These are phyloP conservation scores for Metschnikowia proteae DNA, from an alignment of 805 yeast species.

Conservation along the genomic window DNA sequence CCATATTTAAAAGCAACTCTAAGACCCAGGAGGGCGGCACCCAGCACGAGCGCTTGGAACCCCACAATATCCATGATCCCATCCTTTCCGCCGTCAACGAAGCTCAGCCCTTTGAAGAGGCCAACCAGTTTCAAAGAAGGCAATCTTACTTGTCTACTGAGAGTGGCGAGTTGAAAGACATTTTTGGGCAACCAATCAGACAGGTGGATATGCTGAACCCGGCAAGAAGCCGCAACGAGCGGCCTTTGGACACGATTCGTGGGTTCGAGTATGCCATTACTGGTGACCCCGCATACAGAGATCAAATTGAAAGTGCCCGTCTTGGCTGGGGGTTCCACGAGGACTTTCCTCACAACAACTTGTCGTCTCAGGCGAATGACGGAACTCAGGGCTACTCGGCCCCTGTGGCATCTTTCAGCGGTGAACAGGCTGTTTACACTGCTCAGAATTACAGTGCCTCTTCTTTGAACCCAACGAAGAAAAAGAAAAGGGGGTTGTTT, in stretches of 20 bases:
- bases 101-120: slow-evolving; percentile 88
- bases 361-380: slow-evolving; percentile 22
- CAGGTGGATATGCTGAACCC: slow-evolving; percentile 91
- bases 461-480: slow-evolving; percentile 39
- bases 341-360: slow-evolving; percentile 59
- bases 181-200: slow-evolving; percentile 77
- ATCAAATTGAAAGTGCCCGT: slow-evolving; percentile 71
- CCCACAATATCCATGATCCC: slow-evolving; percentile 61
- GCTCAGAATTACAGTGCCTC: slow-evolving; percentile 60
- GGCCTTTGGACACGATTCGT: slow-evolving; percentile 95
- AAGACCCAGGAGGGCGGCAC: slow-evolving; percentile 22
- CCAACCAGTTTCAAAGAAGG: slow-evolving; percentile 43
- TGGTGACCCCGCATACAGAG: slow-evolving; percentile 76
- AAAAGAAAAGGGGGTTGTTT: slow-evolving; percentile 76
- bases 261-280: slow-evolving; percentile 92
- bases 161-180: slow-evolving; percentile 62
- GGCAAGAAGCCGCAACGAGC: slow-evolving; percentile 86
- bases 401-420: slow-evolving; percentile 36
- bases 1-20: slow-evolving; percentile 20
- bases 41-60: slow-evolving; percentile 9
- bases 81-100: slow-evolving; percentile 89
- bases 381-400: slow-evolving; percentile 33
- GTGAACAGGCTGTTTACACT: slow-evolving; percentile 44
- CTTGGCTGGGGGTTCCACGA: slow-evolving; percentile 87
- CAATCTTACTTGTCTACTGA: slow-evolving; percentile 45